phyloP scores from a whole-genome alignment of 176 grass and related monocot genomes.

The Alloteropsis semialata region DNA sequence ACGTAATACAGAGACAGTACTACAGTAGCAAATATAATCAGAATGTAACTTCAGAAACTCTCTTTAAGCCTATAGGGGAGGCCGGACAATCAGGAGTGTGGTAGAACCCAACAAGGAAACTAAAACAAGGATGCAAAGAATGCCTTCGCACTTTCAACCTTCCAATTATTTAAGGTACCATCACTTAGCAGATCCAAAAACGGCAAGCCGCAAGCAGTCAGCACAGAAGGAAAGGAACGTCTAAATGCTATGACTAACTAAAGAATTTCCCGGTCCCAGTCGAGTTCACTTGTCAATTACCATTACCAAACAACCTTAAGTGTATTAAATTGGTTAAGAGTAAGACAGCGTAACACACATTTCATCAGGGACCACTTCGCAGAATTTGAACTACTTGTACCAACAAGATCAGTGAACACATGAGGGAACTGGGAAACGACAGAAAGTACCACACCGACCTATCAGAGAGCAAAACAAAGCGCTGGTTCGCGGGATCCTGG shows the following conservation, averaged over 20 bases:
- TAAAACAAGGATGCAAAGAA: neutral
- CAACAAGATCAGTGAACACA: neutral
- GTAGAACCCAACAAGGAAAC: neutral
- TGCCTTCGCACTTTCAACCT: neutral
- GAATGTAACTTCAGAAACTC: neutral
- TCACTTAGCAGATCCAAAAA: neutral
- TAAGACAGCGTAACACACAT: neutral
- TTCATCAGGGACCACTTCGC: neutral
- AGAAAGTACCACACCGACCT: slow-evolving; percentile 43
- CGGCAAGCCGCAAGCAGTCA: neutral
- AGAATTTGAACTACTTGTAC: slow-evolving; percentile 1
- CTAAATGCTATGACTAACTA: neutral
- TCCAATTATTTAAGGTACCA: neutral
- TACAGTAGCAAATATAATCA: slow-evolving; percentile 2
- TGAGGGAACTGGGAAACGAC: neutral
- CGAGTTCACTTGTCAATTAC: slow-evolving; percentile 4
- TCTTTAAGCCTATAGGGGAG: neutral
- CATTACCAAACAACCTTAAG: neutral
- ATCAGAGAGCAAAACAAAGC: slow-evolving; percentile 87
- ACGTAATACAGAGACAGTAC: neutral
- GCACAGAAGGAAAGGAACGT: neutral
- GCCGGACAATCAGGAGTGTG: neutral
- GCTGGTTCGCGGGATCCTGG: slow-evolving; percentile 72
- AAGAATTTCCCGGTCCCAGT: neutral
- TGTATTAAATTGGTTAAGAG: neutral